Evolutionary conservation across 108 stramenopile species (phyloP).

Genomic region (Nitzschia sp.): DNA sequence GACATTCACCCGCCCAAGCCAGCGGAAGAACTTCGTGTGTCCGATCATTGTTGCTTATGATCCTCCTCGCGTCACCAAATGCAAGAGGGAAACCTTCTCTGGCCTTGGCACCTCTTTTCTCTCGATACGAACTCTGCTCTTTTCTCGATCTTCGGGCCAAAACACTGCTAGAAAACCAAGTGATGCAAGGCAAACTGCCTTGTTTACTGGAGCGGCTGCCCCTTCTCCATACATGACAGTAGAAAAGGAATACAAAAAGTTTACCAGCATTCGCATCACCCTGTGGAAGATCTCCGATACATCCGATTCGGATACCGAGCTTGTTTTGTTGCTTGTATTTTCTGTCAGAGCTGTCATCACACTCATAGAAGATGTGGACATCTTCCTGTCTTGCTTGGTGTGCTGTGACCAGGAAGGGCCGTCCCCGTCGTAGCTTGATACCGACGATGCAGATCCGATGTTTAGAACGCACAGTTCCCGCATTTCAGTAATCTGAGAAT

Average conservation of each 20-base stretch:
- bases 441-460: conserved; percentile 7
- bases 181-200: neutral
- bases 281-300: neutral
- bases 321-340: neutral
- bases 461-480: conserved; percentile 7
- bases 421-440: conserved; percentile 6
- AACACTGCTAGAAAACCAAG: neutral
- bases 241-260: neutral
- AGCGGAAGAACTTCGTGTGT: no score
- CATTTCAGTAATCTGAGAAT: neutral
- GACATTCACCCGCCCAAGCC: no score
- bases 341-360: neutral
- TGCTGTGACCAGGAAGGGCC: conserved; percentile 7
- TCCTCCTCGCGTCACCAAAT: neutral
- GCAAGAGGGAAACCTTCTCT: neutral
- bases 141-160: conserved; percentile 11
- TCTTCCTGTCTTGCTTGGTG: neutral
- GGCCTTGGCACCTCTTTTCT: neutral
- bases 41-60: no score
- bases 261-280: neutral
- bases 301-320: neutral
- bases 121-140: neutral
- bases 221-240: neutral
- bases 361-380: neutral
- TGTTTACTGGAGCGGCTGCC: conserved; percentile 9